Percentiles rank a stretch among this genome's conserved stretches.
Conservation (phyloP, 2,329 filamentous ascomycete genomes). For the Exophiala alcalophila region DNA sequence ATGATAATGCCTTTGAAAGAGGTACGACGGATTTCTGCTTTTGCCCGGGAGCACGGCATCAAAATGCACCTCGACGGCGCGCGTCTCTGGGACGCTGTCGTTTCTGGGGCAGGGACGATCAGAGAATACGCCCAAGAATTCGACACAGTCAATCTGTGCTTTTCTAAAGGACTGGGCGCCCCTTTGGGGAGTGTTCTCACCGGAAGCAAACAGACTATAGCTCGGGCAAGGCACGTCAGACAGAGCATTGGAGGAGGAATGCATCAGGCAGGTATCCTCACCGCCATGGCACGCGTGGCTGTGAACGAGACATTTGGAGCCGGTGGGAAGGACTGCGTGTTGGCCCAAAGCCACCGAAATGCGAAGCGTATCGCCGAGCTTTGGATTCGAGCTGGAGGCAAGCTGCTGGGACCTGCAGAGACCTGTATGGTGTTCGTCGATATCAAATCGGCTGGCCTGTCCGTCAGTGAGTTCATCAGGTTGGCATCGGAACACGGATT, state of each 20-base stretch:
- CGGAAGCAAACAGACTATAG: constrained; percentile 32
- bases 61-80: constrained; percentile 36
- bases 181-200: constrained; percentile 36
- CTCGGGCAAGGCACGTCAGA: constrained; percentile 34
- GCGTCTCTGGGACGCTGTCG: constrained; percentile 34
- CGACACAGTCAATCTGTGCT: constrained; percentile 36
- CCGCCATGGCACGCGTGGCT: constrained; percentile 31
- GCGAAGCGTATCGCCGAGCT: constrained; percentile 3
- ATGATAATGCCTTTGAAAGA: constrained; percentile 33
- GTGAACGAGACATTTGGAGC: constrained; percentile 1
- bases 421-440: constrained; percentile 9
- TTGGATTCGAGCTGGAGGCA: constrained; percentile 6
- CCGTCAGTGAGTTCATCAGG: not conserved
- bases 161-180: constrained; percentile 37
- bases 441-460: constrained; percentile 4
- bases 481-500: not conserved
- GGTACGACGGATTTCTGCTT: constrained; percentile 34
- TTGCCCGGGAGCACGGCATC: constrained; percentile 32
- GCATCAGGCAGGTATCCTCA: constrained; percentile 36
- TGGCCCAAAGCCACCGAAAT: not conserved
- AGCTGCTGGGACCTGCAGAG: constrained; percentile 5
- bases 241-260: constrained; percentile 38
- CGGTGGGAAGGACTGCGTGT: not conserved
- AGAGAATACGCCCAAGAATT: constrained; percentile 36
- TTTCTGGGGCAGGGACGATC: constrained; percentile 30